These are phyloP conservation scores for Ilex aquifolium DNA, from an alignment of 257 asterid species.

Conservation along the genomic window DNA sequence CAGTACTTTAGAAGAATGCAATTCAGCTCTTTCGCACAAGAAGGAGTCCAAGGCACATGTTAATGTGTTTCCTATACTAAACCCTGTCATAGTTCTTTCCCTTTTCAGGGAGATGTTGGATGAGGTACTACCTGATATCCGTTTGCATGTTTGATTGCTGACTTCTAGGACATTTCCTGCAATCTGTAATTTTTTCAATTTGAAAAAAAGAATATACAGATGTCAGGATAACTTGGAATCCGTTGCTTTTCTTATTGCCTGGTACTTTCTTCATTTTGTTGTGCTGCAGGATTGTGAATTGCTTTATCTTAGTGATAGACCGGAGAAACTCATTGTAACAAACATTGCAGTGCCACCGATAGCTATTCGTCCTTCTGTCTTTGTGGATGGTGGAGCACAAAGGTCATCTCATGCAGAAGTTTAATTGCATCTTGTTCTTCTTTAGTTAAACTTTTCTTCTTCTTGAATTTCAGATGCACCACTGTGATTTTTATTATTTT, in stretches of 20 bases:
- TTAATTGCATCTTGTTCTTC: constrained; percentile 6
- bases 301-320: constrained; percentile 78
- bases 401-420: constrained; percentile 39
- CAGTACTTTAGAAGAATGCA: constrained; percentile 34
- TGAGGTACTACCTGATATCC: constrained; percentile 47
- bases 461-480: not conserved
- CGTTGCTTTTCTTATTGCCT: not conserved
- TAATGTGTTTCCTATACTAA: constrained; percentile 36
- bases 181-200: constrained; percentile 1
- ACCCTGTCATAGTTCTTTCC: constrained; percentile 50
- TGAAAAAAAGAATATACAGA: not conserved
- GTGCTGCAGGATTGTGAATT: constrained; percentile 74
- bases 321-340: constrained; percentile 76
- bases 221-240: not conserved
- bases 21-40: constrained; percentile 51
- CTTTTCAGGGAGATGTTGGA: constrained; percentile 69
- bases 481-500: not conserved
- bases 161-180: constrained; percentile 1
- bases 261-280: not conserved
- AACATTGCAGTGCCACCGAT: constrained; percentile 84
- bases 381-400: constrained; percentile 77
- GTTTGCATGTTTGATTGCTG: constrained; percentile 1
- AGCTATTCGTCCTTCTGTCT: constrained; percentile 89
- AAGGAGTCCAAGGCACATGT: constrained; percentile 39
- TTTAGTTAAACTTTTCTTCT: constrained; percentile 3